Percentiles rank a stretch among this genome's conserved stretches.
Conservation (phyloP, 2,329 filamentous ascomycete genomes). For the Neonectria ditissima region DNA sequence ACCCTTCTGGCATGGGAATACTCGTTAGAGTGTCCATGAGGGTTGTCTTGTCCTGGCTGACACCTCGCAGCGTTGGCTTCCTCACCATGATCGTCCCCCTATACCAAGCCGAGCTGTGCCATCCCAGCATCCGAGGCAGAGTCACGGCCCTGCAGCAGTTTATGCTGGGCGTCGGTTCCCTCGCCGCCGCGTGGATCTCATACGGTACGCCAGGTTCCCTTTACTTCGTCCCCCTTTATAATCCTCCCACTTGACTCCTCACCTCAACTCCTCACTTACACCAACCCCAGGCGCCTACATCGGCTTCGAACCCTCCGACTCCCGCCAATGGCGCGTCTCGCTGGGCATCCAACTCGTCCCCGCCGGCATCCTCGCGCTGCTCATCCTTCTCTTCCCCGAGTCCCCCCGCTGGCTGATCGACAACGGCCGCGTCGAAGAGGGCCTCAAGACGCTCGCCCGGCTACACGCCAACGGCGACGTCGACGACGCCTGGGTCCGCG, state of each 20-base stretch:
- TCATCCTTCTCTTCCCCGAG: slow-evolving; percentile 80
- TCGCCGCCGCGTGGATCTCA: slow-evolving; percentile 79
- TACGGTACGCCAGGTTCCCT: slow-evolving; percentile 70
- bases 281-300: slow-evolving; percentile 46
- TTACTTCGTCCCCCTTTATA: too few species aligned
- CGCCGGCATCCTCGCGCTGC: slow-evolving; percentile 70
- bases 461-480: slow-evolving; percentile 77
- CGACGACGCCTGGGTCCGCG: slow-evolving; percentile 75
- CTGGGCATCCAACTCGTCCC: slow-evolving; percentile 80
- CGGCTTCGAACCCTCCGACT: slow-evolving; percentile 44
- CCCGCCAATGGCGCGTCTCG: slow-evolving; percentile 52
- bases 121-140: slow-evolving; percentile 80
- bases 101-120: slow-evolving; percentile 83
- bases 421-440: slow-evolving; percentile 73
- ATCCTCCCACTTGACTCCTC: too few species aligned
- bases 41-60: neutral
- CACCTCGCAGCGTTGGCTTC: slow-evolving; percentile 57
- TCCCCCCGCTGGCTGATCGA: slow-evolving; percentile 81
- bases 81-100: slow-evolving; percentile 62
- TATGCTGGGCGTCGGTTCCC: slow-evolving; percentile 81
- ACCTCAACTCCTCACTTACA: too few species aligned
- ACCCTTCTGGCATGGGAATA: neutral
- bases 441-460: slow-evolving; percentile 73
- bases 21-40: too few species aligned
- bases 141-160: slow-evolving; percentile 84